Base-by-base conservation (phyloP, 169 alveolate genomes). In the Eimeria necatrix region DNA sequence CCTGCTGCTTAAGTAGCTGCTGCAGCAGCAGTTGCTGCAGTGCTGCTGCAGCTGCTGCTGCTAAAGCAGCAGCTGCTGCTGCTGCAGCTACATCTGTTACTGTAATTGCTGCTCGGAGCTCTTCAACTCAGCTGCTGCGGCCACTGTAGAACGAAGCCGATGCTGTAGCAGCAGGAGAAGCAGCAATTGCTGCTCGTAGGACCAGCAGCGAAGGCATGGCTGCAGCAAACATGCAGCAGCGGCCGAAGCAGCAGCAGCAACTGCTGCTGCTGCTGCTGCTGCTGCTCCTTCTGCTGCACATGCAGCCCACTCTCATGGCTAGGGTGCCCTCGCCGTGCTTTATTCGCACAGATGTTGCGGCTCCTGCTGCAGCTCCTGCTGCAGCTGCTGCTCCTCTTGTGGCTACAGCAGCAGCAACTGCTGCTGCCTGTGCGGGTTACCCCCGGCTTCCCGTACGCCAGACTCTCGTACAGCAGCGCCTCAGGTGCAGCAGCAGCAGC, bases 181-280 rank as follows among this genome's bases (percentile, higher is more conserved):
- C 22, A 14, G 12, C 68, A 56, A 18, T 56, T 18, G 20, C 68
- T 10, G 20, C 68, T 14, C 68, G 0, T 18, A 56, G 68, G 68
- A 56, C 68, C 22, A 56, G 68, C 68, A 14, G 68, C 68, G 20
- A 56, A 18, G 68, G 22, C 22, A 3, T 56, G 68, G 1, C 83
- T 71, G 83, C 83, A n/a, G 83, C 83, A 71, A 48, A 7, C 83
- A 4, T 71, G 51, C 18, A 5, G 83, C 51, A 22, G 51, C 51
- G 51, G 14, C 46, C 16, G 83, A 41, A 18, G 7, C 83, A 4
- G 83, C 49, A 22, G 83, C 51, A 22, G 24, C 83, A 71, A 7
- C 18, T 71, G 83, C 83, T 71, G 83, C 83, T 22, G 83, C 83
- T 10, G 18, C 64, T 49, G 52, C 64, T 46, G 14, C 88, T 49